Evolutionary conservation across 2,329 filamentous ascomycete genomes (phyloP).

Genomic region (Pyricularia pennisetigena): DNA sequence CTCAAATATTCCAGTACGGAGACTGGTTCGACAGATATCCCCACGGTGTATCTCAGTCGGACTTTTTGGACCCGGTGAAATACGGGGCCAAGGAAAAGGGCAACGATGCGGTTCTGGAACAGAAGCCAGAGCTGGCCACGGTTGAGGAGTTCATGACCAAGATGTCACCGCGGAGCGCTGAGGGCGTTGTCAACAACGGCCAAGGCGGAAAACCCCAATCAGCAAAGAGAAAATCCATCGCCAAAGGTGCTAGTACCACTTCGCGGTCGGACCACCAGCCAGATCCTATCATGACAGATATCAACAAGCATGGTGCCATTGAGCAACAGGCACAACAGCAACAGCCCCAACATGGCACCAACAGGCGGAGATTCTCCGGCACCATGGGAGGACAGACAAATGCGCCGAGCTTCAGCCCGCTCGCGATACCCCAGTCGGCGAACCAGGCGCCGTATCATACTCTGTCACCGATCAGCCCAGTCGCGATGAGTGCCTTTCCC

Average conservation of each 20-base stretch:
- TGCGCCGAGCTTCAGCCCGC: slow-evolving; percentile 29
- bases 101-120: slow-evolving; percentile 80
- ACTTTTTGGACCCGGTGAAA: slow-evolving; percentile 68
- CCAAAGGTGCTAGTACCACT: slow-evolving; percentile 19
- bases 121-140: slow-evolving; percentile 79
- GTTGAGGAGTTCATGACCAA: slow-evolving; percentile 91
- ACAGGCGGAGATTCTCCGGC: slow-evolving; percentile 28
- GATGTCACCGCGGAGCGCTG: slow-evolving; percentile 51
- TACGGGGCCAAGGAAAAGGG: slow-evolving; percentile 64
- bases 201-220: slow-evolving; percentile 10
- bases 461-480: slow-evolving; percentile 43
- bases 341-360: slow-evolving; percentile 24
- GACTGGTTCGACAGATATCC: slow-evolving; percentile 97
- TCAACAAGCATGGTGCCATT: slow-evolving; percentile 14
- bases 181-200: slow-evolving; percentile 18
- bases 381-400: slow-evolving; percentile 30
- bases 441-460: slow-evolving; percentile 30
- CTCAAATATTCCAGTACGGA: slow-evolving; percentile 78
- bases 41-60: slow-evolving; percentile 74
- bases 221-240: slow-evolving; percentile 27
- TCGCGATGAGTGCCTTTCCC: slow-evolving; percentile 27
- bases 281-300: slow-evolving; percentile 26
- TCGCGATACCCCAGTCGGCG: slow-evolving; percentile 27
- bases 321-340: slow-evolving; percentile 20
- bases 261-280: slow-evolving; percentile 24